phyloP scores from a whole-genome alignment of 73 alveolate species.

The Paramecium biaurelia region DNA sequence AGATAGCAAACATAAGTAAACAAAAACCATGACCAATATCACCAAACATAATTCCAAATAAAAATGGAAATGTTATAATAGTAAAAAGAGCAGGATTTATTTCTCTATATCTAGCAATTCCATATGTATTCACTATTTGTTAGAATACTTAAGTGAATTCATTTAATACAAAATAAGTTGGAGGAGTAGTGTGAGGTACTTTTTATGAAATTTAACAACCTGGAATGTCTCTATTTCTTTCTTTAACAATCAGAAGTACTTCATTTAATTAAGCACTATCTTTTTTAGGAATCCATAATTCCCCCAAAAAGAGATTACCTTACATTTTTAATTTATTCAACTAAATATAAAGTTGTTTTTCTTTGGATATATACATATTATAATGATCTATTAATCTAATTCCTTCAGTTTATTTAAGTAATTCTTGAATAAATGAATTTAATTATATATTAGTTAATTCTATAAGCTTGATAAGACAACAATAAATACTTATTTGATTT shows the following conservation, averaged over 20 bases:
- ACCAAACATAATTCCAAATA: constrained; percentile 98
- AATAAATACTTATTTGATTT: neutral
- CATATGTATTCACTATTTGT: constrained; percentile 89
- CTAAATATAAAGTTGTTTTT: neutral
- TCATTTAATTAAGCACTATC: neutral
- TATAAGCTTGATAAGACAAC: neutral
- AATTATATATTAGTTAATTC: neutral
- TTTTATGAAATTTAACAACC: neutral
- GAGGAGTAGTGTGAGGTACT: constrained; percentile 30
- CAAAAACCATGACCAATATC: constrained; percentile 90
- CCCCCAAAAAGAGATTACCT: constrained; percentile 23
- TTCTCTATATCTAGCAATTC: constrained; percentile 90
- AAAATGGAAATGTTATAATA: constrained; percentile 87
- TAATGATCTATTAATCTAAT: neutral
- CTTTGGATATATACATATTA: neutral
- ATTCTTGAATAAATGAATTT: neutral
- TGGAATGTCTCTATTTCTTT: neutral
- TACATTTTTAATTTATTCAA: constrained; percentile 29
- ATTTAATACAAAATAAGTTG: constrained; percentile 84
- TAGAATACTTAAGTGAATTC: constrained; percentile 85
- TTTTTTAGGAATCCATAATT: constrained; percentile 44
- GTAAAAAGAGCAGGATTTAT: constrained; percentile 90
- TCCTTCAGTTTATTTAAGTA: neutral
- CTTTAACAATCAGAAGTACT: neutral
- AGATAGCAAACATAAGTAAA: constrained; percentile 66